Evolutionary conservation across 2,329 filamentous ascomycete species (phyloP).

Genomic region (Colletotrichum trifolii): DNA sequence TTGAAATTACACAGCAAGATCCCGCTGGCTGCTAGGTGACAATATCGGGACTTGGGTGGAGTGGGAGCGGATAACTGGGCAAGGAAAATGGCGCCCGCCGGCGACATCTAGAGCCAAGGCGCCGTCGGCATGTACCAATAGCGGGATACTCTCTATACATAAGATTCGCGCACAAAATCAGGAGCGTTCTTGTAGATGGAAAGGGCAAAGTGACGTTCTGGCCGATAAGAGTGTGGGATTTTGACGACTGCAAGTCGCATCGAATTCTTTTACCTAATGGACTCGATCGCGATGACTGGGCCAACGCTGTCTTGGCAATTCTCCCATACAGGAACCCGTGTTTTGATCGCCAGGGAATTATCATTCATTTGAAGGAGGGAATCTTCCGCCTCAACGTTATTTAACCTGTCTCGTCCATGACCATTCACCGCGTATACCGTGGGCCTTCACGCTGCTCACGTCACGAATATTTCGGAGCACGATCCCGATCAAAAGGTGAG

Average conservation of each 20-base stretch:
- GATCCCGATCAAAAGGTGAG: too few relatives aligned
- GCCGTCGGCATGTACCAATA: not conserved
- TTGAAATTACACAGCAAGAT: not conserved
- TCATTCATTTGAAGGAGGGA: not conserved
- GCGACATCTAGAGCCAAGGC: constrained; percentile 1
- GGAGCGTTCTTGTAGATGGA: not conserved
- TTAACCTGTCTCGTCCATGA: not conserved
- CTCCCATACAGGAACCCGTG: too few relatives aligned
- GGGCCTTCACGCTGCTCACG: too few relatives aligned
- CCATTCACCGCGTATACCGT: too few relatives aligned
- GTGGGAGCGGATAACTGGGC: not conserved
- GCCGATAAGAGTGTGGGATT: too few relatives aligned
- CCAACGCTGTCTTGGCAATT: too few relatives aligned
- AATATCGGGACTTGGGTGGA: not conserved
- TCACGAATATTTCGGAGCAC: too few relatives aligned
- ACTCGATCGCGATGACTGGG: too few relatives aligned
- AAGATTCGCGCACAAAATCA: not conserved
- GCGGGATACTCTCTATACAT: not conserved
- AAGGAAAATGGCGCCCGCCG: not conserved
- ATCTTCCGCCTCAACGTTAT: not conserved
- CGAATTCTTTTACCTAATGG: too few relatives aligned
- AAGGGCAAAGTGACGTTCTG: not conserved
- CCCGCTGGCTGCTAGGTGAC: not conserved
- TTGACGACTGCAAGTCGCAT: too few relatives aligned
- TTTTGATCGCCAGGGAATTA: too few relatives aligned